These are phyloP conservation scores for Chloromonas sp. DNA, from an alignment of 163 green algal genomes.

Conservation along the genomic window DNA sequence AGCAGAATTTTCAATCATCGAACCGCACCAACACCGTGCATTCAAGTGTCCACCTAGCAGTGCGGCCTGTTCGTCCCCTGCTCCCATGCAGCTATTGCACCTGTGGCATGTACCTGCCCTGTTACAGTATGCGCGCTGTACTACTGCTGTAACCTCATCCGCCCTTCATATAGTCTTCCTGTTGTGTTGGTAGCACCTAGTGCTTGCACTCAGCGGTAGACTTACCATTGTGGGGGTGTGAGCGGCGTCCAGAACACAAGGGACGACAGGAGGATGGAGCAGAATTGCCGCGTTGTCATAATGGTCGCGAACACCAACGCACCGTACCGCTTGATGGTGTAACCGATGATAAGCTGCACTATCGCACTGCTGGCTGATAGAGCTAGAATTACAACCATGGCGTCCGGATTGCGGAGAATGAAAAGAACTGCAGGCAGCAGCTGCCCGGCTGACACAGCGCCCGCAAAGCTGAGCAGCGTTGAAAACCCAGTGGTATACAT, in stretches of 20 bases:
- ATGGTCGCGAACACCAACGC: conserved; percentile 90
- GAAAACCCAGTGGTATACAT: conserved; percentile 34
- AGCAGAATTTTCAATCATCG: not conserved
- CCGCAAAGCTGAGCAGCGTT: conserved; percentile 31
- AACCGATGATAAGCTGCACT: conserved; percentile 17
- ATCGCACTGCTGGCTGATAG: conserved; percentile 55
- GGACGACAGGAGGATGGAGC: conserved; percentile 89
- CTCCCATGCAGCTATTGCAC: no score
- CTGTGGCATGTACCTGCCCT: no score
- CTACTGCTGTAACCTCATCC: no score
- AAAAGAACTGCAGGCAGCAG: conserved; percentile 69
- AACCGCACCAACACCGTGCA: not conserved
- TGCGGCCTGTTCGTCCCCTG: no score
- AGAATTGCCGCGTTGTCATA: conserved; percentile 96
- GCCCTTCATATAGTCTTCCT: no score
- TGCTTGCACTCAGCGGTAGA: not conserved
- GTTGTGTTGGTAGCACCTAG: no score
- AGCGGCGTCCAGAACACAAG: conserved; percentile 84
- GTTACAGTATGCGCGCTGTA: no score
- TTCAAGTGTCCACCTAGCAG: not conserved
- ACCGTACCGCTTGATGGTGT: conserved; percentile 37
- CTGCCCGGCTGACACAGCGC: conserved; percentile 63
- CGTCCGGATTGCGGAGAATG: conserved; percentile 66
- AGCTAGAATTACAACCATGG: conserved; percentile 69
- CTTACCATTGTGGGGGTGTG: conserved; percentile 13